Percentiles rank a stretch among this genome's conserved stretches.
Evolutionary conservation across 768 basidiomycete species (phyloP).

Genomic region (Coprinellus aureogranulatus): DNA sequence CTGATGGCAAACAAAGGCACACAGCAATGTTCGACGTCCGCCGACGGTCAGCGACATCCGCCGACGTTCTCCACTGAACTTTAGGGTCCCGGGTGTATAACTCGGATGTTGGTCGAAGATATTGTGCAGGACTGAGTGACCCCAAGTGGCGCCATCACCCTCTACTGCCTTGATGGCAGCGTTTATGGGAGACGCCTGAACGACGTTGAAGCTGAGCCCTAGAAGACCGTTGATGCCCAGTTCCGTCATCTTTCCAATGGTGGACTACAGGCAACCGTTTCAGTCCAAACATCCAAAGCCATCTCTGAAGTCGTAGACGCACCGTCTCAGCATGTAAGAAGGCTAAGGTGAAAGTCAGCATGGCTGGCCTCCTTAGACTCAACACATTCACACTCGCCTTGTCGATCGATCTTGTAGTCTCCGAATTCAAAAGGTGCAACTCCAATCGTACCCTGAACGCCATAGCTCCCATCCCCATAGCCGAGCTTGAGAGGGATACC

Average conservation of each 20-base stretch:
- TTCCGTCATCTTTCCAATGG: conserved; percentile 11
- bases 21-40: background rate
- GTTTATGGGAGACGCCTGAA: conserved; percentile 28
- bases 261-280: conserved; percentile 5
- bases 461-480: conserved; percentile 37
- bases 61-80: background rate
- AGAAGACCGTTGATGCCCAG: conserved; percentile 32
- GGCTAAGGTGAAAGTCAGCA: too few relatives aligned
- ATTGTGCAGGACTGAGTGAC: conserved; percentile 37
- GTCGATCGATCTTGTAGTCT: conserved; percentile 22
- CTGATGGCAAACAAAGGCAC: background rate
- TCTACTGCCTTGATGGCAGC: conserved; percentile 18
- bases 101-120: conserved; percentile 32
- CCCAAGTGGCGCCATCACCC: conserved; percentile 28
- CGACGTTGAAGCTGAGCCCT: conserved; percentile 32
- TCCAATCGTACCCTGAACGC: conserved; percentile 32
- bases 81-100: conserved; percentile 1
- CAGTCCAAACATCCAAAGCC: background rate
- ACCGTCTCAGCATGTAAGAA: conserved; percentile 26
- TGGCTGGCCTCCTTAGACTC: too few relatives aligned
- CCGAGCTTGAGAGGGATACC: conserved; percentile 22
- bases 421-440: conserved; percentile 31
- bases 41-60: background rate
- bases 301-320: background rate
- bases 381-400: conserved; percentile 6